Conservation (phyloP, 345 rosid species). For the Eucalyptus caleyi region DNA sequence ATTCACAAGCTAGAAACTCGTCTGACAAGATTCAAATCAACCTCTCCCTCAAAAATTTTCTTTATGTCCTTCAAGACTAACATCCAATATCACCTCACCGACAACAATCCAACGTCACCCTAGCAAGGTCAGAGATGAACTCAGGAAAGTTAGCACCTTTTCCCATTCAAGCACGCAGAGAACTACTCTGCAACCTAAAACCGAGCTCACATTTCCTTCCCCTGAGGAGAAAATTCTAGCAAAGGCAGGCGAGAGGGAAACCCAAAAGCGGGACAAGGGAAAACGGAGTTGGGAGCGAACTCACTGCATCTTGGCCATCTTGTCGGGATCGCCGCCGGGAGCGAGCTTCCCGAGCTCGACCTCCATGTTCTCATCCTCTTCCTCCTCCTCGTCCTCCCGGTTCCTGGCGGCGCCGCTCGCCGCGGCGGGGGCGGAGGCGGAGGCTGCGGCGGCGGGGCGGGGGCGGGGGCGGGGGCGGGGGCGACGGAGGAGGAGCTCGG, state of each 20-base stretch:
- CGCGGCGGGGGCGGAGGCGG: background rate
- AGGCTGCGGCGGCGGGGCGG: background rate
- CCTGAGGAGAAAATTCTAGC: background rate
- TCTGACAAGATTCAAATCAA: background rate
- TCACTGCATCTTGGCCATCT: conserved; percentile 94
- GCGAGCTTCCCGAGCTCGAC: conserved; percentile 73
- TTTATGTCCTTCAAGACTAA: background rate
- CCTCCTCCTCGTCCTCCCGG: conserved; percentile 63
- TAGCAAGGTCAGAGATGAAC: background rate
- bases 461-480: background rate
- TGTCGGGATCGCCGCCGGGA: conserved; percentile 61
- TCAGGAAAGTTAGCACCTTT: background rate
- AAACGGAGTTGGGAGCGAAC: background rate
- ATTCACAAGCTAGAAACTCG: background rate
- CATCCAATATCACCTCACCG: background rate
- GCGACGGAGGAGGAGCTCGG: background rate
- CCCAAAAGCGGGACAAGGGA: background rate
- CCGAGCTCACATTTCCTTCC: background rate
- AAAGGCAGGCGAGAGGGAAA: background rate
- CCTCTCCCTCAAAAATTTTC: background rate
- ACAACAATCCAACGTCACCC: background rate
- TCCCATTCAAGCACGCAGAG: background rate
- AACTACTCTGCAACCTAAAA: background rate
- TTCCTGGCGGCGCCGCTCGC: conserved; percentile 3
- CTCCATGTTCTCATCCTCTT: conserved; percentile 87